Evolutionary conservation across 768 basidiomycete genomes (phyloP).

Genomic region (Leccinum arenicola): DNA sequence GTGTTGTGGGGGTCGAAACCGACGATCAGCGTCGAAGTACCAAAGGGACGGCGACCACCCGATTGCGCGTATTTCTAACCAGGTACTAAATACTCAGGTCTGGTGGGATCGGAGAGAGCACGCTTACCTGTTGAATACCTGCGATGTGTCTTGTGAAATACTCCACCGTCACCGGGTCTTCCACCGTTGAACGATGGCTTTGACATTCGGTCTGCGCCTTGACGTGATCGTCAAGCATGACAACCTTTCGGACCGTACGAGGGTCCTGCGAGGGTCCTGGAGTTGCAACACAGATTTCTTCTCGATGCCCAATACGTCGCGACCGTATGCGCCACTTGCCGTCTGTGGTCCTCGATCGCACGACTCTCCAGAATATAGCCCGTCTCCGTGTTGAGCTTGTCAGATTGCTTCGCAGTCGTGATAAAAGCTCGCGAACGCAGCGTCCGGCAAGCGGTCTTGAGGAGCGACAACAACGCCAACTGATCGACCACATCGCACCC

Average conservation of each 20-base stretch:
- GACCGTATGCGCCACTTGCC: constrained; percentile 67
- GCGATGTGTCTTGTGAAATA: constrained; percentile 98
- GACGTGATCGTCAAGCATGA: constrained; percentile 97
- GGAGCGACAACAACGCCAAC: too few relatives aligned
- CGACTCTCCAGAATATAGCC: constrained; percentile 80
- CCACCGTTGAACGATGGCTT: constrained; percentile 95
- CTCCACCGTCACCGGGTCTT: constrained; percentile 97
- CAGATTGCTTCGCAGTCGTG: too few relatives aligned
- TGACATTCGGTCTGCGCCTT: constrained; percentile 98
- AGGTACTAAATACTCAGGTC: neutral
- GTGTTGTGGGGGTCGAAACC: constrained; percentile 95
- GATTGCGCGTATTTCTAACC: constrained; percentile 93
- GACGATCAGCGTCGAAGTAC: constrained; percentile 93
- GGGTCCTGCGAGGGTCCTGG: constrained; percentile 99
- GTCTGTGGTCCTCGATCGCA: constrained; percentile 83
- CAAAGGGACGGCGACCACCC: constrained; percentile 97
- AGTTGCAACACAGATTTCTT: constrained; percentile 98
- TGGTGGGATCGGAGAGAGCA: neutral
- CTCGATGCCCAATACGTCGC: constrained; percentile 85
- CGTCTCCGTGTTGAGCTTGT: constrained; percentile 60
- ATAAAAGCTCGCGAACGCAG: too few relatives aligned
- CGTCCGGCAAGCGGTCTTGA: too few relatives aligned
- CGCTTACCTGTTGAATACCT: constrained; percentile 91
- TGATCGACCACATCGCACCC: too few relatives aligned
- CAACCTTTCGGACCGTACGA: constrained; percentile 95